These are phyloP conservation scores for Deinandra increscens DNA, from an alignment of 129 eudicot genomes.

Conservation along the genomic window DNA sequence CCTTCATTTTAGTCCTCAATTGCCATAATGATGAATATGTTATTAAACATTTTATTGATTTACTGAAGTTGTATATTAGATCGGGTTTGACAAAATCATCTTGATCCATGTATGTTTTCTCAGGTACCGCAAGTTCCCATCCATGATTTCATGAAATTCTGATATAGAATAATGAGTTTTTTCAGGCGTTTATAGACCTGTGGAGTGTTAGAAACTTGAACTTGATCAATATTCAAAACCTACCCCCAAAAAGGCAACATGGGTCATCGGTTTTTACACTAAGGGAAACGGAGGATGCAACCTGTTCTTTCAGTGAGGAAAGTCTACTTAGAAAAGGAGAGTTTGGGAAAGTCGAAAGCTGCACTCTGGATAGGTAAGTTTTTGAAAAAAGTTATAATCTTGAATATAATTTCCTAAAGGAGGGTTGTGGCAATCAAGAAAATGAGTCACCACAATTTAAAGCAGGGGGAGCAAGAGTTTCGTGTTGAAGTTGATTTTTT, in stretches of 20 bases:
- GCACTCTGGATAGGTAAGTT: conserved; percentile 78
- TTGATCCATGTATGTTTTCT: conserved; percentile 61
- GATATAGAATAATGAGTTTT: neutral
- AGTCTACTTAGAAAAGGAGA: conserved; percentile 88
- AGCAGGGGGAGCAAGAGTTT: conserved; percentile 91
- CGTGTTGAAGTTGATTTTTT: conserved; percentile 96
- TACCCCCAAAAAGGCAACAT: conserved; percentile 60
- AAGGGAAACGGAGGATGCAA: conserved; percentile 93
- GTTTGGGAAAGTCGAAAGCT: conserved; percentile 83
- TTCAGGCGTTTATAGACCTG: conserved; percentile 88
- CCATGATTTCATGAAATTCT: conserved; percentile 16
- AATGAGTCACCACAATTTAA: conserved; percentile 82
- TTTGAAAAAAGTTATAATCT: conserved; percentile 16
- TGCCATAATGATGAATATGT: too few relatives aligned
- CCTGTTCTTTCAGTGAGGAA: conserved; percentile 76
- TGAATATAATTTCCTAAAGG: neutral
- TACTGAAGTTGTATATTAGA: too few relatives aligned
- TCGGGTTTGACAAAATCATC: too few relatives aligned
- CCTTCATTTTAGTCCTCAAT: too few relatives aligned
- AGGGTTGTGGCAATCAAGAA: conserved; percentile 97
- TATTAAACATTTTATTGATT: too few relatives aligned
- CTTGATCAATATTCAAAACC: conserved; percentile 48
- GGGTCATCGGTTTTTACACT: conserved; percentile 84
- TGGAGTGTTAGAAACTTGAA: conserved; percentile 76
- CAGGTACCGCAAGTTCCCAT: neutral